A percentile compares a stretch with the other conserved stretches of the same genome.
phyloP scores from a whole-genome alignment of 208 protist genomes.

The Trichomonas gallinae region DNA sequence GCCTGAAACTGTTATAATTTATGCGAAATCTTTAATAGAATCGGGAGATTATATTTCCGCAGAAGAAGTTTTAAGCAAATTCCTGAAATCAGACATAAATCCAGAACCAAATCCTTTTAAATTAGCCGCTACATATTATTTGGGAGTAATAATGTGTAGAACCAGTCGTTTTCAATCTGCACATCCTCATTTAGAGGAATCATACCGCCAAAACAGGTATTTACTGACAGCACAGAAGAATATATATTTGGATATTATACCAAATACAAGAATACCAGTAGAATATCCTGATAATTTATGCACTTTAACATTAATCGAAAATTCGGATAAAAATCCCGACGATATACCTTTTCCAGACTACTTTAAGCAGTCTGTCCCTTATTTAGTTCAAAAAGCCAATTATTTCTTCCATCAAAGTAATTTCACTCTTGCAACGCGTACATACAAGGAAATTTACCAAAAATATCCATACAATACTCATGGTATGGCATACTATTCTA shows the following conservation, averaged over 20 bases:
- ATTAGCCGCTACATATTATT: not conserved
- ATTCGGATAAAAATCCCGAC: not conserved
- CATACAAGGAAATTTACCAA: not conserved
- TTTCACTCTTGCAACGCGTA: not conserved
- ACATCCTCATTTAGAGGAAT: not conserved
- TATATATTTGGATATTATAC: not conserved
- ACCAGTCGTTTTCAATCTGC: not conserved
- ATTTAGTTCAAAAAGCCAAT: not conserved
- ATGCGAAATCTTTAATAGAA: not conserved
- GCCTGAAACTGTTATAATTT: not conserved
- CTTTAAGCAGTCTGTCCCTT: not conserved
- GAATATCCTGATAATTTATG: not conserved
- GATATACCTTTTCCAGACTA: not conserved
- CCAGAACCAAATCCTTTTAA: not conserved
- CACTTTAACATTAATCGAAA: not conserved
- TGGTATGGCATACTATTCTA: not conserved
- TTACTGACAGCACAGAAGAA: not conserved
- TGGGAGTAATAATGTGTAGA: not conserved
- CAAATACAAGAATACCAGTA: not conserved
- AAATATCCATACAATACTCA: not conserved
- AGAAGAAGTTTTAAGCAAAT: not conserved
- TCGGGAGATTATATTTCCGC: not conserved
- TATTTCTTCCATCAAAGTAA: not conserved
- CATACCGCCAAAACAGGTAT: not conserved
- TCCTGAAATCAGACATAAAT: not conserved